Conservation (phyloP, 2,329 filamentous ascomycete species). For the Calonectria honghensis region DNA sequence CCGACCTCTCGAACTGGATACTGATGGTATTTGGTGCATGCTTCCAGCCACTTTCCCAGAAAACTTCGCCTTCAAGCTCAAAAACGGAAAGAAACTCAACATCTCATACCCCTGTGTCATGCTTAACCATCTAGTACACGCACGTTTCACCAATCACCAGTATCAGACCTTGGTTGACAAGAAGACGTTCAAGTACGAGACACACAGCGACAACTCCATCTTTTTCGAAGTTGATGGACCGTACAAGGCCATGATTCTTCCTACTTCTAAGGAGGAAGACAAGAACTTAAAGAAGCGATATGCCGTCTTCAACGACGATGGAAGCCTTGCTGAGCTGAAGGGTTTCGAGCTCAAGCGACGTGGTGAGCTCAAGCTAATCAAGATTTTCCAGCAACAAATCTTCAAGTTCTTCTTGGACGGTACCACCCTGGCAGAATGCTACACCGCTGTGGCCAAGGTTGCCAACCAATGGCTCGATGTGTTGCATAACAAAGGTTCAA, state of each 20-base stretch:
- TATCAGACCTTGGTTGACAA: slow-evolving; percentile 93
- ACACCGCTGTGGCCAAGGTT: slow-evolving; percentile 92
- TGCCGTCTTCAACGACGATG: slow-evolving; percentile 98
- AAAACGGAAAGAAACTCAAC: slow-evolving; percentile 96
- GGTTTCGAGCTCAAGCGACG: slow-evolving; percentile 98
- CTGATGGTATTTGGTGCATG: slow-evolving; percentile 99
- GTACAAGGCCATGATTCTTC: slow-evolving; percentile 97
- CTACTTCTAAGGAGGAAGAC: slow-evolving; percentile 98
- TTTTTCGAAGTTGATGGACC: slow-evolving; percentile 99
- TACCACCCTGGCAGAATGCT: slow-evolving; percentile 89
- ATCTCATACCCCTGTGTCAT: slow-evolving; percentile 99
- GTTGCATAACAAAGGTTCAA: slow-evolving; percentile 89
- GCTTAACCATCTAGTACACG: slow-evolving; percentile 98
- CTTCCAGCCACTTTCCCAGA: slow-evolving; percentile 96
- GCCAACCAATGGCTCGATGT: slow-evolving; percentile 98
- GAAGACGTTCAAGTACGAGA: slow-evolving; percentile 91
- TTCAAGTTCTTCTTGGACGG: slow-evolving; percentile 99
- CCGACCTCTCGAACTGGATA: slow-evolving; percentile 94
- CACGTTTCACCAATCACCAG: slow-evolving; percentile 95
- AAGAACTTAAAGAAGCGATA: slow-evolving; percentile 99
- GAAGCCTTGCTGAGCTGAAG: slow-evolving; percentile 94
- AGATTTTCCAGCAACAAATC: slow-evolving; percentile 99
- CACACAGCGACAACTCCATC: slow-evolving; percentile 98
- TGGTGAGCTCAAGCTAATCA: slow-evolving; percentile 99
- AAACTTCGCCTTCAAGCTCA: slow-evolving; percentile 95